Base-by-base conservation (phyloP, 768 basidiomycete species). In the Sporobolomyces roseus region DNA sequence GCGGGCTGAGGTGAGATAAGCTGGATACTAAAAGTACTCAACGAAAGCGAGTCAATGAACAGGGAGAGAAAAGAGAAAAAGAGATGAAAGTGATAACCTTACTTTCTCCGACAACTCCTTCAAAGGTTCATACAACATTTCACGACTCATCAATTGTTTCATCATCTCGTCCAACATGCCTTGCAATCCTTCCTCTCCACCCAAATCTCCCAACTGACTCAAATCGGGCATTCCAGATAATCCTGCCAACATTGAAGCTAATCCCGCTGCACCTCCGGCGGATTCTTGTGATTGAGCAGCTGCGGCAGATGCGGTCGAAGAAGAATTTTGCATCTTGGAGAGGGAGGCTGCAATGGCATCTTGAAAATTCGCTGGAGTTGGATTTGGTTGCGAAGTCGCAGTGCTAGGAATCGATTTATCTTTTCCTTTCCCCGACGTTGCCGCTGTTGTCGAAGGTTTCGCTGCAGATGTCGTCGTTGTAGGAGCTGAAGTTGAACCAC, bases 101-200 rank as follows among this genome's bases (percentile, higher is more conserved):
- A 88, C 89, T 77, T 87, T 87, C 21, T 86, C 84, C 21, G 82
- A 79, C 27, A 94, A 79, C 76, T 94, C 91, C 73, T 88, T 89
- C 65, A 93, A 76, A 0, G 92, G 91, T 51, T 91, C 90, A 72
- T 92, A 88, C n/a, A 93, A 79, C 4, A 91, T 81, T 0, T 90
- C 88, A 75, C 90, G 88, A 79, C 83, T 84, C 86, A 91, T 86
- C 30, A 91, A 81, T 77, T 87, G 85, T 27, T 83, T 80, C 89
- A 91, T 90, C 85, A 93, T 88, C 30, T 77, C 83, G 77, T 93
- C 90, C 13, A 94, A 81, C 68, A 91, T 79, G 1, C 82, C 84
- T 49, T 87, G 83, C 17, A 92, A 76, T 32, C 74, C 75, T 23
- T 71, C 77, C 33, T 75, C 77, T 12, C 75, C 79, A 0, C 74